phyloP scores from a whole-genome alignment of 768 basidiomycete genomes.

The Suillus placidus region DNA sequence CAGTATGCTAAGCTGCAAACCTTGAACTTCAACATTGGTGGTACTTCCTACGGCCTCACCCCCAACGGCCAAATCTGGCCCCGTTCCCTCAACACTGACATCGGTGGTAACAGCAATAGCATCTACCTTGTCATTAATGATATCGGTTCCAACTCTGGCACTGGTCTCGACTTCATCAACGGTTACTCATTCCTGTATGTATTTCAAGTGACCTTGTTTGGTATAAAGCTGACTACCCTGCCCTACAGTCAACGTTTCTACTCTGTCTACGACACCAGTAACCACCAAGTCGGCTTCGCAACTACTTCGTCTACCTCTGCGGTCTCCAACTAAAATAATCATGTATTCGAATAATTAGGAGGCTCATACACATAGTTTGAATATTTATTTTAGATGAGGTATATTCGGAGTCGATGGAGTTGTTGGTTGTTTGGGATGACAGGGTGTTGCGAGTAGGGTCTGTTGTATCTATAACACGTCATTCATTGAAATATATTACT shows the following conservation, averaged over 20 bases:
- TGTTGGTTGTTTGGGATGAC: neutral
- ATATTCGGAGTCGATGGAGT: neutral
- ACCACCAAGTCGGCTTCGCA: constrained; percentile 42
- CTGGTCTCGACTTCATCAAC: constrained; percentile 28
- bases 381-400: neutral
- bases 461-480: neutral
- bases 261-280: constrained; percentile 39
- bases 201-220: neutral
- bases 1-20: constrained; percentile 30
- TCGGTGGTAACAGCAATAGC: constrained; percentile 28
- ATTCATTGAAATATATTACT: neutral
- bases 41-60: constrained; percentile 19
- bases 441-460: neutral
- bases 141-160: constrained; percentile 17
- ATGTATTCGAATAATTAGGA: no score
- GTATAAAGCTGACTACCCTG: neutral
- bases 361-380: neutral
- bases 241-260: constrained; percentile 38
- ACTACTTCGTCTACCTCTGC: constrained; percentile 36
- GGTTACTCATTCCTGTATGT: constrained; percentile 27
- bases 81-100: constrained; percentile 30
- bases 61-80: constrained; percentile 40
- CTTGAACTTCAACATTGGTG: constrained; percentile 32
- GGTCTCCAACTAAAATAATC: neutral
- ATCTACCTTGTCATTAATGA: constrained; percentile 36